Evolutionary conservation across 768 basidiomycete species (phyloP), one percentile per base, ranked within the genome.

Genomic region (Leccinum ochraceum): DNA sequence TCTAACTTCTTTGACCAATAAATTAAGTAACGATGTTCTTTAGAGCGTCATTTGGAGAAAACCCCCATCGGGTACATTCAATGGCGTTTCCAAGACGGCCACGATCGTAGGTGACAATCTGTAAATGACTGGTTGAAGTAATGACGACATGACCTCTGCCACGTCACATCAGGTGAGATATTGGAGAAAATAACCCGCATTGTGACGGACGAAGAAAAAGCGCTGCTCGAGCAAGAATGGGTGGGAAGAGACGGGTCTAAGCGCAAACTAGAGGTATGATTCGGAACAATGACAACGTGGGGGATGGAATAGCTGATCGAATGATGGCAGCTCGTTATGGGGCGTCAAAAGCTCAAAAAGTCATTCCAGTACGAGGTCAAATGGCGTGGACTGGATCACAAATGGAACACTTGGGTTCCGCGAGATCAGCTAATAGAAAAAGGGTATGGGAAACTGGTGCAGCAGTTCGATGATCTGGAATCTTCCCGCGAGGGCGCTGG

Each of bases 41-140:
- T 72, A 90, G 93, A 96, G 73, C 89, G 86, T 67, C 95, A 98
- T 78, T 75, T 98, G 49, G 94, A 96, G 77, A 97, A 98, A 79
- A 96, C 95, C 5, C 93, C 96, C 26, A 92, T 95, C 61, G 90
- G 89, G 57, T 98, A 98, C 71, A 97, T 98, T 68, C 94, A 97
- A 78, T 98, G 95, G 95, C 90, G 95, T 67, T 98, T 95, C 86
- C 95, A 98, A 73, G 95, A 97, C 75, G 96, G 95, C 53, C 91
- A 96, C 76, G 95, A 98, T 81, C 90, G 94, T 91, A 73, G 65
- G 86, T 80, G 60, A 60, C 62, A 44, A 71, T 51, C 26, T 62
- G 10, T 14, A 58, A 17, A 65, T 48, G 58, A 55, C 63, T 36
- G 50, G 17, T 32, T 53, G 61, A 64, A 24, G 36, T 46, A 57